Conservation (phyloP, 2,329 filamentous ascomycete species). For the Diaporthe sp. region DNA sequence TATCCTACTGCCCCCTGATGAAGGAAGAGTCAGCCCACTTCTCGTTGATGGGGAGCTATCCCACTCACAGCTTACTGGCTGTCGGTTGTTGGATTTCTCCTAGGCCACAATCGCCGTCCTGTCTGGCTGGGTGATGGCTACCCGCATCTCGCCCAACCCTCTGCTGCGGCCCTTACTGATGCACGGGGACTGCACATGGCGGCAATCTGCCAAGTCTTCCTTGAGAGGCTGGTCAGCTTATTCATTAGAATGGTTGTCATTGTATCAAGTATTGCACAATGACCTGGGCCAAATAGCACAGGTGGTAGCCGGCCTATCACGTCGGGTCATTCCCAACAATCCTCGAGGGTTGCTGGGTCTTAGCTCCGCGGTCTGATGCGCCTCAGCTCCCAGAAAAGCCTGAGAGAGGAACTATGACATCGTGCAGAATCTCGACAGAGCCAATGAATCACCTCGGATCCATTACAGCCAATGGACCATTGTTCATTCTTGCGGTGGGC, state of each 20-base stretch:
- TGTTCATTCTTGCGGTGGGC: slow-evolving; percentile 1
- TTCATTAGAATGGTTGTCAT: not conserved
- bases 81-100: too few species aligned
- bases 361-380: too few species aligned
- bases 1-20: too few species aligned
- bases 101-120: not conserved
- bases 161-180: not conserved
- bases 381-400: not conserved
- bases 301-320: not conserved
- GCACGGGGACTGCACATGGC: not conserved
- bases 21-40: too few species aligned
- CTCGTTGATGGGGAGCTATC: too few species aligned
- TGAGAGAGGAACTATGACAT: not conserved
- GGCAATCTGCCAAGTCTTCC: not conserved
- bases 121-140: not conserved
- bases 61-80: too few species aligned
- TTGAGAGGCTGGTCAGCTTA: not conserved
- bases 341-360: slow-evolving; percentile 2
- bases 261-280: not conserved
- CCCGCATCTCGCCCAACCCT: too few species aligned
- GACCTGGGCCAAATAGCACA: not conserved
- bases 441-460: slow-evolving; percentile 21
- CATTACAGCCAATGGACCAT: not conserved
- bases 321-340: not conserved
- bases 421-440: not conserved